These are phyloP conservation scores for Daldinia bambusicola DNA, from an alignment of 495 filamentous ascomycete genomes.

Conservation along the genomic window DNA sequence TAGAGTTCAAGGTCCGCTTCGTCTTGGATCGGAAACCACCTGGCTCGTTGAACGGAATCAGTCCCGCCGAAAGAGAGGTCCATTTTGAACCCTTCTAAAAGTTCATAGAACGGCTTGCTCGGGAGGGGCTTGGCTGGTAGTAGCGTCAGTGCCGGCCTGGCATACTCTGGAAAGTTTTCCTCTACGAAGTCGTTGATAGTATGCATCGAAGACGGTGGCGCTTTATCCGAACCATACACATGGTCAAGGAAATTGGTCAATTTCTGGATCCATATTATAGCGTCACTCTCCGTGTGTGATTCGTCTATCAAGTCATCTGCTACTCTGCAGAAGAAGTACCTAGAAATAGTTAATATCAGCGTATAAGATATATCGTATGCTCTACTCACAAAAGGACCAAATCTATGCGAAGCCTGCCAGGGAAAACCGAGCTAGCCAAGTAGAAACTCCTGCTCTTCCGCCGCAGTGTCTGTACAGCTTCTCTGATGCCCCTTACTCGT, in stretches of 20 bases:
- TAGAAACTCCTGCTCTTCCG: slow-evolving; percentile 75
- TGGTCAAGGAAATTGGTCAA: slow-evolving; percentile 63
- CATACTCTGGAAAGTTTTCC: slow-evolving; percentile 57
- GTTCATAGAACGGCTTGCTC: slow-evolving; percentile 63
- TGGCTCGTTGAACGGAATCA: background rate
- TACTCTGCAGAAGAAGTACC: slow-evolving; percentile 76
- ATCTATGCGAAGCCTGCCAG: slow-evolving; percentile 71
- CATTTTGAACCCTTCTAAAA: slow-evolving; percentile 70
- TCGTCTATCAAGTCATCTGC: slow-evolving; percentile 76
- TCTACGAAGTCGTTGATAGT: slow-evolving; percentile 49
- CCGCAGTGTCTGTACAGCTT: slow-evolving; percentile 63
- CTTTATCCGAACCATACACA: slow-evolving; percentile 41
- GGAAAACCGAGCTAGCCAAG: slow-evolving; percentile 70
- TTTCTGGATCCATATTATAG: slow-evolving; percentile 60
- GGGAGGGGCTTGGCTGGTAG: slow-evolving; percentile 66
- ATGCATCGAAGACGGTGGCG: slow-evolving; percentile 8
- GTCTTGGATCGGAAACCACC: slow-evolving; percentile 62
- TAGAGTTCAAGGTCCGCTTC: slow-evolving; percentile 67
- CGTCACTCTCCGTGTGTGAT: slow-evolving; percentile 56
- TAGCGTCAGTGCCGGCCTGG: slow-evolving; percentile 60
- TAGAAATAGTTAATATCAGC: slow-evolving; percentile 42
- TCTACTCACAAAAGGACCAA: slow-evolving; percentile 65
- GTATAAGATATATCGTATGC: background rate
- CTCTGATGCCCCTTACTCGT: slow-evolving; percentile 63
- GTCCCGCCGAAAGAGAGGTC: slow-evolving; percentile 63